Conservation (phyloP, 1,284 basidiomycete genomes). For the Kwoniella shivajii region DNA sequence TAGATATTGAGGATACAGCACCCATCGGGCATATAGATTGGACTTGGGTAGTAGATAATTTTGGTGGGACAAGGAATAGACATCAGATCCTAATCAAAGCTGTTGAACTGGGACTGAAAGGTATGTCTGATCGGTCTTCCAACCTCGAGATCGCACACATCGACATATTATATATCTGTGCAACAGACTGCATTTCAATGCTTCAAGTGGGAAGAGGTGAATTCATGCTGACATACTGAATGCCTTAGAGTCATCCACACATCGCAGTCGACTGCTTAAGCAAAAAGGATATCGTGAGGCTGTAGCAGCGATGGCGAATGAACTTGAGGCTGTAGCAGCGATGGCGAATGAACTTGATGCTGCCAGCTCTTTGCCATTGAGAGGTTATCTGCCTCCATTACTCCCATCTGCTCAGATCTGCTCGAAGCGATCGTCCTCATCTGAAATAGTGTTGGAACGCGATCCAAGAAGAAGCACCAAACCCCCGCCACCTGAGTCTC, state of each 20-base stretch:
- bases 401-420: neutral
- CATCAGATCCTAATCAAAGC: slow-evolving; percentile 42
- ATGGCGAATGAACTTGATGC: neutral
- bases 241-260: slow-evolving; percentile 11
- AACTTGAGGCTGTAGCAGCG: neutral
- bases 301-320: neutral
- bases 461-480: neutral
- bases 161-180: too few species aligned
- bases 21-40: slow-evolving; percentile 30
- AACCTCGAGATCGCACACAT: neutral
- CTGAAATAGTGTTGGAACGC: neutral
- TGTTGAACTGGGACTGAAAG: slow-evolving; percentile 34
- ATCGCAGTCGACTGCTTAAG: slow-evolving; percentile 13
- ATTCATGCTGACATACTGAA: neutral
- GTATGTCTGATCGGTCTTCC: slow-evolving; percentile 20
- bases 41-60: slow-evolving; percentile 28
- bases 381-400: neutral
- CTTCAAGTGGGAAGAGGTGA: neutral
- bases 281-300: slow-evolving; percentile 15
- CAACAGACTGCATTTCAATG: too few species aligned
- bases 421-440: neutral
- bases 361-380: neutral
- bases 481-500: neutral
- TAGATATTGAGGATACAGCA: slow-evolving; percentile 11
- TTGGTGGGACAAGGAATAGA: slow-evolving; percentile 29